Percentiles rank a stretch among this genome's conserved stretches.
phyloP scores from a whole-genome alignment of 2,329 filamentous ascomycete genomes.

The Fusarium cyanostomum region DNA sequence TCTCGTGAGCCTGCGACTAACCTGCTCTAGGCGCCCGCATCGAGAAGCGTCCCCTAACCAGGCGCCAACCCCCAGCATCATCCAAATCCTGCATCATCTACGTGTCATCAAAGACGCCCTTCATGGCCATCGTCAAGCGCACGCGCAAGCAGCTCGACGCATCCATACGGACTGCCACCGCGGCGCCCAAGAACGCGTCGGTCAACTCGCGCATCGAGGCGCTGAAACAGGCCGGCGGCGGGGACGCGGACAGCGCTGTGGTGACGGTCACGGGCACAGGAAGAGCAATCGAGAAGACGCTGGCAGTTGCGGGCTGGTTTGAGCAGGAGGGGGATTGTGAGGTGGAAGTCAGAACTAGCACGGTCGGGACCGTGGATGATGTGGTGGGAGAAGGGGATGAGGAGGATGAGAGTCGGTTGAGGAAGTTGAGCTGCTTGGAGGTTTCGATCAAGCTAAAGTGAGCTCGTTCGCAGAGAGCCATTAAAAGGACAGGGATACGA shows the following conservation, averaged over 20 bases:
- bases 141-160: conserved; percentile 70
- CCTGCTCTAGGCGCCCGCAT: conserved; percentile 55
- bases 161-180: conserved; percentile 53
- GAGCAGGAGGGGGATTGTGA: conserved; percentile 66
- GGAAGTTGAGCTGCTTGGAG: conserved; percentile 63
- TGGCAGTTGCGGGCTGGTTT: conserved; percentile 72
- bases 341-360: conserved; percentile 70
- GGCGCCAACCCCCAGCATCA: conserved; percentile 53
- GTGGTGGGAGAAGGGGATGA: conserved; percentile 57
- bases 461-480: conserved; percentile 24
- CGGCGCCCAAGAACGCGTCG: conserved; percentile 59
- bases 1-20: neutral
- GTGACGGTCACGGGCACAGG: conserved; percentile 73
- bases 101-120: conserved; percentile 70
- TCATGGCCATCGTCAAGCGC: conserved; percentile 73
- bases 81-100: conserved; percentile 65
- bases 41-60: conserved; percentile 59
- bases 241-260: conserved; percentile 44
- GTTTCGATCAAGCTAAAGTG: conserved; percentile 58
- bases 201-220: conserved; percentile 58
- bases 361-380: conserved; percentile 73
- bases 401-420: conserved; percentile 53
- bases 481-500: conserved; percentile 13
- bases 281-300: conserved; percentile 70
- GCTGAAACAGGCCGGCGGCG: conserved; percentile 48